phyloP scores from a whole-genome alignment of 371 early-diverging fungal genomes.

The Parasitella parasitica region DNA sequence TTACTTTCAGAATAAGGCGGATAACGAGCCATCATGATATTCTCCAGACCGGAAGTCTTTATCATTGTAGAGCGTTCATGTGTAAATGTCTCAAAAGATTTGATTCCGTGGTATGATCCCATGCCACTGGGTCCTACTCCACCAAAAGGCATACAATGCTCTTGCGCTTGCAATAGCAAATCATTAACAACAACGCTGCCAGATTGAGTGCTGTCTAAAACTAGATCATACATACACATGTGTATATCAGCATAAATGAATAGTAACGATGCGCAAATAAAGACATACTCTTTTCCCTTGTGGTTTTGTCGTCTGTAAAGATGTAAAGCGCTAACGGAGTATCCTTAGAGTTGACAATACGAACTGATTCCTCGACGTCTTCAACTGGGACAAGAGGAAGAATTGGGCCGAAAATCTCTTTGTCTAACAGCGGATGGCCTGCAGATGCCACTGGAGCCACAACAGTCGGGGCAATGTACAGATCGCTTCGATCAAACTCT shows the following conservation, averaged over 20 bases:
- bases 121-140: conserved; percentile 86
- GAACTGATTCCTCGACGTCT: conserved; percentile 74
- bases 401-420: conserved; percentile 86
- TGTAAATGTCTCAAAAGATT: conserved; percentile 75
- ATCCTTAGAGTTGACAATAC: conserved; percentile 69
- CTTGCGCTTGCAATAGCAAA: conserved; percentile 55
- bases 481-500: conserved; percentile 52
- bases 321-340: conserved; percentile 74
- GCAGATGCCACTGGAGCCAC: conserved; percentile 54
- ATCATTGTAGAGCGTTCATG: conserved; percentile 62
- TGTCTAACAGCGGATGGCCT: conserved; percentile 62
- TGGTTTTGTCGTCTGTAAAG: conserved; percentile 43
- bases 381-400: conserved; percentile 80
- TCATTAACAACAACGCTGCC: conserved; percentile 78
- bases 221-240: conserved; percentile 19
- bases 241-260: neutral
- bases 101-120: conserved; percentile 80
- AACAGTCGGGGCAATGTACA: conserved; percentile 69
- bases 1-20: conserved; percentile 50
- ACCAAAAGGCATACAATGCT: conserved; percentile 74
- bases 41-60: conserved; percentile 50
- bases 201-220: conserved; percentile 55
- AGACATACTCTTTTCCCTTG: conserved; percentile 29
- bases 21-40: conserved; percentile 46
- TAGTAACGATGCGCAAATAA: neutral